Evolutionary conservation across 257 asterid species (phyloP).

Genomic region (Rehmannia glutinosa): DNA sequence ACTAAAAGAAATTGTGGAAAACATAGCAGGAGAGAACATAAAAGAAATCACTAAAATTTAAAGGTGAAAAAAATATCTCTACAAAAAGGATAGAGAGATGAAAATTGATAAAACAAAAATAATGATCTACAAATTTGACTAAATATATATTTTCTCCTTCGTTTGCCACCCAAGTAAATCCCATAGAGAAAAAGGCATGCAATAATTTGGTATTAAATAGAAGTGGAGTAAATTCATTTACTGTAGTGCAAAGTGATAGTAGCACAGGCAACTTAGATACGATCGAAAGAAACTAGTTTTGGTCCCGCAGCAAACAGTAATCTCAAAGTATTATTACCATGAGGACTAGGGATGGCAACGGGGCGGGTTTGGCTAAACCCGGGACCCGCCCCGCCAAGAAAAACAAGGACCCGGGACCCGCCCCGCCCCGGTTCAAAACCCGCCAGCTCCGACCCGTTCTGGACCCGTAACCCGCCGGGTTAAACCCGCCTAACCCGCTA

Average conservation of each 20-base stretch:
- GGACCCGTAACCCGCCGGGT: no score
- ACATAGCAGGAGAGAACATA: background rate
- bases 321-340: background rate
- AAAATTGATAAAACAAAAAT: background rate
- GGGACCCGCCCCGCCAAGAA: no score
- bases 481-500: no score
- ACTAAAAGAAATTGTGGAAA: background rate
- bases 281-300: background rate
- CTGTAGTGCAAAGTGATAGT: background rate
- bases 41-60: background rate
- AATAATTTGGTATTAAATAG: background rate
- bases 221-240: background rate
- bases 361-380: no score
- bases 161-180: background rate
- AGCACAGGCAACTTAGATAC: background rate
- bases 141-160: no score
- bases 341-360: no score
- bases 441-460: no score
- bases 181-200: background rate
- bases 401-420: no score
- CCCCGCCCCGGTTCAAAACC: no score
- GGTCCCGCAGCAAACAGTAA: background rate
- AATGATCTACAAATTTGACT: no score
- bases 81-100: background rate
- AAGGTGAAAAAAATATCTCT: background rate